These are phyloP conservation scores for Mycena leptocephala DNA, from an alignment of 768 basidiomycete genomes.

Conservation along the genomic window DNA sequence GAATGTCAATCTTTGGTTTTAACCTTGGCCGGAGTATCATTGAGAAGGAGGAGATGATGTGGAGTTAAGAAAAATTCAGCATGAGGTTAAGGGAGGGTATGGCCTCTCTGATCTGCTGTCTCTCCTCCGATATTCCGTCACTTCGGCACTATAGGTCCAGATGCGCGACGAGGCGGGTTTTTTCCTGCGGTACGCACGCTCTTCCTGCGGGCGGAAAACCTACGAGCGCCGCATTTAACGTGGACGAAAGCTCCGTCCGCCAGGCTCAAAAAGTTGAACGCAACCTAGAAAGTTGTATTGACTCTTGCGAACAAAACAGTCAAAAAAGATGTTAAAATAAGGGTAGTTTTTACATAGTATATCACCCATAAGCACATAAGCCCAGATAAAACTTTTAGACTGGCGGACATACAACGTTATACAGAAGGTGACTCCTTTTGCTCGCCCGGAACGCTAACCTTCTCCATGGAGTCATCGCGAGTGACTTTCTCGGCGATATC, in stretches of 20 bases:
- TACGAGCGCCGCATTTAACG: not conserved
- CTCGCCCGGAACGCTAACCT: conserved; percentile 16
- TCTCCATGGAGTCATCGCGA: conserved; percentile 18
- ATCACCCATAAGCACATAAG: conserved; percentile 6
- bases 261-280: conserved; percentile 2
- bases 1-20: too few relatives aligned
- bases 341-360: conserved; percentile 10
- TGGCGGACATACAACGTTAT: conserved; percentile 9
- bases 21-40: too few relatives aligned
- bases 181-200: too few relatives aligned
- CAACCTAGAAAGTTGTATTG: conserved; percentile 14
- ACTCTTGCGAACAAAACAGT: conserved; percentile 1
- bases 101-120: not conserved
- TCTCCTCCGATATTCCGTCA: not conserved
- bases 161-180: not conserved
- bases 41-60: too few relatives aligned
- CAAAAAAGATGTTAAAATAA: conserved; percentile 6
- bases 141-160: not conserved
- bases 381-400: conserved; percentile 2
- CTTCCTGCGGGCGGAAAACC: not conserved
- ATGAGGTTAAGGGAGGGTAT: not conserved
- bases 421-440: conserved; percentile 20
- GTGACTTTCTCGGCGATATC: conserved; percentile 15
- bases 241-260: conserved; percentile 2
- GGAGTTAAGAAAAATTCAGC: too few relatives aligned